Conservation (phyloP, 2,329 filamentous ascomycete genomes). For the Aspergillus costaricaensis region DNA sequence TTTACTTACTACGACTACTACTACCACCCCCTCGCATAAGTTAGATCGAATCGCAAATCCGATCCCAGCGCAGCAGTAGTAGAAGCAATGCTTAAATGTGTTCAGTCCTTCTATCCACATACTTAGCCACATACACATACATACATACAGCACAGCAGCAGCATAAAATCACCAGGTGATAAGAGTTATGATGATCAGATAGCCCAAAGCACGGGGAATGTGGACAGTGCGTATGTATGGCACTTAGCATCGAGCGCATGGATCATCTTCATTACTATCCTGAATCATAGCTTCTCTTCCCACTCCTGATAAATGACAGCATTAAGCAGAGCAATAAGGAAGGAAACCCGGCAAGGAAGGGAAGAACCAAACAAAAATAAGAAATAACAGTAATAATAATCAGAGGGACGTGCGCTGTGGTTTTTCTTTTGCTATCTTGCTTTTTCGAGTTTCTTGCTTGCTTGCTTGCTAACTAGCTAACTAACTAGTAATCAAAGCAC, state of each 20-base stretch:
- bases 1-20: not conserved
- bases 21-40: conserved; percentile 6
- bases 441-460: not conserved
- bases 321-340: not conserved
- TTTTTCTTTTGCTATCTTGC: not conserved
- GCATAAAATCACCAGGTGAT: too few relatives aligned
- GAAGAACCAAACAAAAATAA: too few relatives aligned
- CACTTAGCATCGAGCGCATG: too few relatives aligned
- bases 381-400: not conserved
- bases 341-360: not conserved
- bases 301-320: conserved; percentile 4
- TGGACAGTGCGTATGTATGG: too few relatives aligned
- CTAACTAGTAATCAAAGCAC: too few relatives aligned
- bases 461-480: conserved; percentile 2
- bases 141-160: not conserved
- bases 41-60: conserved; percentile 1
- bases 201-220: too few relatives aligned
- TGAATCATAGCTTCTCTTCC: not conserved
- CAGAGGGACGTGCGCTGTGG: conserved; percentile 5
- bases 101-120: not conserved
- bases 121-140: not conserved
- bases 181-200: too few relatives aligned
- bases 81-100: conserved; percentile 2
- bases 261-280: not conserved
- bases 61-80: not conserved